Evolutionary conservation across 2,329 filamentous ascomycete species (phyloP).

Genomic region (Venturia pyrina): DNA sequence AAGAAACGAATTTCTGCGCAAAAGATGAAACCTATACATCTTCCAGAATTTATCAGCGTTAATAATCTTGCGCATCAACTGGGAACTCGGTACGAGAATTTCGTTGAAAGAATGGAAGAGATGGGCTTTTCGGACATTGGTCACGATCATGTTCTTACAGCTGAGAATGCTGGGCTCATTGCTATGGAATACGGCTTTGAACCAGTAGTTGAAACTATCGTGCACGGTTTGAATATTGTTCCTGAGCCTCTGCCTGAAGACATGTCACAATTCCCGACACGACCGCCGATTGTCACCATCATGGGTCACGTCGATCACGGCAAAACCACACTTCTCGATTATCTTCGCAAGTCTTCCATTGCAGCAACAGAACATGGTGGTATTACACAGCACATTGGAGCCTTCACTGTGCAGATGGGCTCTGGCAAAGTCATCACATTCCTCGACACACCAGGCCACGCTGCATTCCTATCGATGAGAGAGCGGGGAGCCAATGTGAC

Average conservation of each 20-base stretch:
- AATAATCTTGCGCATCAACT: conserved; percentile 67
- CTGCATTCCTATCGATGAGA: conserved; percentile 91
- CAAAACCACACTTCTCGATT: conserved; percentile 94
- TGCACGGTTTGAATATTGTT: conserved; percentile 61
- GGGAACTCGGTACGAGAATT: conserved; percentile 58
- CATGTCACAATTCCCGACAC: conserved; percentile 53
- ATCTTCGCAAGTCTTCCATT: conserved; percentile 82
- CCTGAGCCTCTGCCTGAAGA: conserved; percentile 53
- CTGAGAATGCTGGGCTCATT: conserved; percentile 82
- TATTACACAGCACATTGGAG: conserved; percentile 97
- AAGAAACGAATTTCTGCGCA: neutral
- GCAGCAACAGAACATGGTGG: conserved; percentile 88
- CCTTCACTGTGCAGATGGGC: conserved; percentile 80
- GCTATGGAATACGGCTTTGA: conserved; percentile 91
- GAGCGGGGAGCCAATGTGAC: conserved; percentile 92
- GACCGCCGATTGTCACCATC: conserved; percentile 93
- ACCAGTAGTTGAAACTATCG: conserved; percentile 56
- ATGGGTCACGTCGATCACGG: conserved; percentile 99
- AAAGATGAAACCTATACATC: conserved; percentile 43
- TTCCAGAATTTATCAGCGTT: conserved; percentile 91
- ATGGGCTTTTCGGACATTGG: conserved; percentile 84
- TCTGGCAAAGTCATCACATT: conserved; percentile 89
- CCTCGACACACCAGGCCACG: conserved; percentile 91
- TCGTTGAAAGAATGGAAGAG: conserved; percentile 65
- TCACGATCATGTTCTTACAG: conserved; percentile 75